These are phyloP conservation scores for Kwoniella dejecticola DNA, from an alignment of 768 basidiomycete genomes.

Conservation along the genomic window DNA sequence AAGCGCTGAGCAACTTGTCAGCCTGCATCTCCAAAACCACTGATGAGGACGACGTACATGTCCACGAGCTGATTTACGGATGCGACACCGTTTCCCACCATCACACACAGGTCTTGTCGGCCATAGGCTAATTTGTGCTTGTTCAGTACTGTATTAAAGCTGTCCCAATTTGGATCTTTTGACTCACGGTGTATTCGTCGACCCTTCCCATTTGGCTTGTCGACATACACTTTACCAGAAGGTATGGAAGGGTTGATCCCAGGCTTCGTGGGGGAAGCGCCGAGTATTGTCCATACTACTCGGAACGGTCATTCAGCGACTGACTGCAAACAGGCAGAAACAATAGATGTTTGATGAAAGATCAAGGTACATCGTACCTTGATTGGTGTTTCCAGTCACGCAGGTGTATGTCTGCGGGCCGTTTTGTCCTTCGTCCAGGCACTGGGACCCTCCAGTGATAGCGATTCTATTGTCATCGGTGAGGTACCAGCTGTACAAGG, in stretches of 20 bases:
- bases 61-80: background rate
- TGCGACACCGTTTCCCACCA: slow-evolving; percentile 1
- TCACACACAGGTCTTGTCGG: slow-evolving; percentile 7
- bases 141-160: too few species aligned
- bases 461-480: slow-evolving; percentile 51
- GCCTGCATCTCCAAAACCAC: background rate
- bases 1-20: slow-evolving; percentile 5
- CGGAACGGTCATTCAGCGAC: too few species aligned
- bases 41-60: slow-evolving; percentile 1
- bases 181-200: slow-evolving; percentile 3
- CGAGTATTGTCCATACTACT: background rate
- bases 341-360: too few species aligned
- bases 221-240: background rate
- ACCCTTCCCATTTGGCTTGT: background rate
- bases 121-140: background rate
- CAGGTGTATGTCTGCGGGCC: slow-evolving; percentile 52
- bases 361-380: slow-evolving; percentile 42
- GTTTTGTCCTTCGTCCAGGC: slow-evolving; percentile 43
- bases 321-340: too few species aligned
- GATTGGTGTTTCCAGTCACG: slow-evolving; percentile 51
- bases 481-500: slow-evolving; percentile 32
- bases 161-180: too few species aligned
- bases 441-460: slow-evolving; percentile 52
- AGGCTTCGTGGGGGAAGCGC: background rate
- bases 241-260: background rate